A percentile compares a stretch with the other conserved stretches of the same genome.
Conservation (phyloP, 495 filamentous ascomycete species). For the Lepidopterella palustris region DNA sequence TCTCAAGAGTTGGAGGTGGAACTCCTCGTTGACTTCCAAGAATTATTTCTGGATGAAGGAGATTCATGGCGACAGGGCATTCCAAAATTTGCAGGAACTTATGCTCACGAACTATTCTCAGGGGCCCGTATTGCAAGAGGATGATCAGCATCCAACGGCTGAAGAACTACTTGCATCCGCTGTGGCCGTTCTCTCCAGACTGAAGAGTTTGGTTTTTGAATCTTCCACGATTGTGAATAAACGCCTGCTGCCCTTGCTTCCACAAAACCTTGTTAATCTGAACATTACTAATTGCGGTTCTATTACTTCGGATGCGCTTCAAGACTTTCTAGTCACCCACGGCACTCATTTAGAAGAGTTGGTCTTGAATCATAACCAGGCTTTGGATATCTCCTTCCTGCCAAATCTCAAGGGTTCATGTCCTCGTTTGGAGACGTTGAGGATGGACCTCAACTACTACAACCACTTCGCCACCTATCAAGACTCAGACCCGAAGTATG, state of each 20-base stretch:
- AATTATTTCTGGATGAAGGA: slow-evolving; percentile 46
- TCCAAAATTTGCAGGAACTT: slow-evolving; percentile 53
- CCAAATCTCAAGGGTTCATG: slow-evolving; percentile 54
- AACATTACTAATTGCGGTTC: slow-evolving; percentile 70
- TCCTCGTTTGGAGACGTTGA: slow-evolving; percentile 59
- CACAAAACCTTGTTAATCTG: slow-evolving; percentile 54
- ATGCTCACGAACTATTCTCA: slow-evolving; percentile 58
- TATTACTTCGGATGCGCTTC: slow-evolving; percentile 53
- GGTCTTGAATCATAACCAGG: slow-evolving; percentile 66
- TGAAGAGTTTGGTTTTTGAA: slow-evolving; percentile 60
- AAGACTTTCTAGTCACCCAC: slow-evolving; percentile 53
- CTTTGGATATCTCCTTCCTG: slow-evolving; percentile 66
- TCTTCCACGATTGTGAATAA: slow-evolving; percentile 59
- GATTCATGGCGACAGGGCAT: slow-evolving; percentile 53
- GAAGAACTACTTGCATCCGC: slow-evolving; percentile 50
- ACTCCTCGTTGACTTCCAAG: slow-evolving; percentile 48
- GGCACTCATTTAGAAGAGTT: slow-evolving; percentile 58
- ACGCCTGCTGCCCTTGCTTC: slow-evolving; percentile 54
- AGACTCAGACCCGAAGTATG: slow-evolving; percentile 66
- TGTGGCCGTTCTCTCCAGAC: slow-evolving; percentile 51
- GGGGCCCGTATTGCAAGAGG: slow-evolving; percentile 26
- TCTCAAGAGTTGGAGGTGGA: slow-evolving; percentile 75
- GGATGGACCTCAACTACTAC: slow-evolving; percentile 66
- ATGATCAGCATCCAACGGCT: background rate
- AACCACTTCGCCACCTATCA: slow-evolving; percentile 47